These are phyloP conservation scores for Fusarium papillatum DNA, from an alignment of 2,329 filamentous ascomycete genomes.

Conservation along the genomic window DNA sequence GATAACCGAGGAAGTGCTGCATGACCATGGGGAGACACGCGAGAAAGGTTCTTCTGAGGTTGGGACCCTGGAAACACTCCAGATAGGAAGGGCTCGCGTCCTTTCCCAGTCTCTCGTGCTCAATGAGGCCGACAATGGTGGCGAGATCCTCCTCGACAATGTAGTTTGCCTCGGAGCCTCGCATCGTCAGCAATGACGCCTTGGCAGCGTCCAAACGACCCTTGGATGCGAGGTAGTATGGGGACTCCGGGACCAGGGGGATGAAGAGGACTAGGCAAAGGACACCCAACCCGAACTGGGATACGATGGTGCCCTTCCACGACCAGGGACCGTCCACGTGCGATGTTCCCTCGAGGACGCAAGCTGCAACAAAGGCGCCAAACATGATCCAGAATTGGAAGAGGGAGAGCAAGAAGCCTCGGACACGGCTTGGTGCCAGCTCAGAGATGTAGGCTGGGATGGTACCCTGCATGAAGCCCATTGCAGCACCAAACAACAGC, in stretches of 20 bases:
- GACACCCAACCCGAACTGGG: not conserved
- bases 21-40: not conserved
- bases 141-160: not conserved
- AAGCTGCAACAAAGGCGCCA: not conserved
- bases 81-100: not conserved
- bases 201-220: not conserved
- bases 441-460: not conserved
- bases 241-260: not conserved
- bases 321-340: not conserved
- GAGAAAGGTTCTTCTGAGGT: not conserved
- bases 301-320: not conserved
- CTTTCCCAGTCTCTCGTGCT: not conserved
- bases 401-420: not conserved
- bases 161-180: not conserved
- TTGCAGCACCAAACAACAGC: not conserved
- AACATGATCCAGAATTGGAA: not conserved
- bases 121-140: not conserved
- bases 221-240: not conserved
- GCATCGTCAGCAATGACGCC: no score
- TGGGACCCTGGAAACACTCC: slow-evolving; percentile 1
- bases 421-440: not conserved
- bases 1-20: slow-evolving; percentile 3
- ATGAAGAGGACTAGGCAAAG: not conserved
- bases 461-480: not conserved
- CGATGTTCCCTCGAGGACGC: not conserved